A percentile compares a stretch with the other conserved stretches of the same genome.
Evolutionary conservation across 2,329 filamentous ascomycete species (phyloP).

Genomic region (Rosellinia necatrix): DNA sequence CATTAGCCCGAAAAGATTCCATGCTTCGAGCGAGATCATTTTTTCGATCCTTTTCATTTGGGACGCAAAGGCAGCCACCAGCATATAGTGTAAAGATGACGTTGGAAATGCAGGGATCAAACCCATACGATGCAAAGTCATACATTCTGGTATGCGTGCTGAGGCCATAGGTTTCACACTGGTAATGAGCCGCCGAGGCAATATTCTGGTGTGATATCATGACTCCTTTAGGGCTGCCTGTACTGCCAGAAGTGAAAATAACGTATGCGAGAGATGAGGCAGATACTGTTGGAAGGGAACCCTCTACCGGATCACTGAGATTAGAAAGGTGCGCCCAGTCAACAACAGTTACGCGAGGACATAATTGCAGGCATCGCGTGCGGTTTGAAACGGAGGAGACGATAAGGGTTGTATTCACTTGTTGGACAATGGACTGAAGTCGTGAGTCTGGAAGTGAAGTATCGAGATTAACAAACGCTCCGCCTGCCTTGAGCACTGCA

Average conservation of each 20-base stretch:
- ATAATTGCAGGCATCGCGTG: conserved; percentile 7
- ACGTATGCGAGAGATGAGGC: conserved; percentile 3
- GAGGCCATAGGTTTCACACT: background rate
- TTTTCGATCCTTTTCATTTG: background rate
- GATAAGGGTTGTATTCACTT: conserved; percentile 3
- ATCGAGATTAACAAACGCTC: background rate
- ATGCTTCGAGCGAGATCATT: background rate
- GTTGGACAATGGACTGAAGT: conserved; percentile 2
- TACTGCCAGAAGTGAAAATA: conserved; percentile 10
- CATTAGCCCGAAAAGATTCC: background rate
- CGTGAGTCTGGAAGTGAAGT: background rate
- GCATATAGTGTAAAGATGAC: background rate
- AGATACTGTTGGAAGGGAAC: too few species aligned
- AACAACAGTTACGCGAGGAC: too few species aligned
- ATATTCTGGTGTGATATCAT: conserved; percentile 5
- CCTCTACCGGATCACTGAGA: background rate
- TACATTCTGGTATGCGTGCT: background rate
- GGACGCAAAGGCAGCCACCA: conserved; percentile 13
- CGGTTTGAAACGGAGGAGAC: conserved; percentile 7
- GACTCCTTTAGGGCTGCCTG: conserved; percentile 6
- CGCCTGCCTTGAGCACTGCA: conserved; percentile 8
- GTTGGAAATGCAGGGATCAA: conserved; percentile 3
- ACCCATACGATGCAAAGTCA: conserved; percentile 12
- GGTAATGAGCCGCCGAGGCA: background rate
- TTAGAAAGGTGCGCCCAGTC: too few species aligned